Evolutionary conservation across 2,329 filamentous ascomycete species (phyloP), one percentile per base, ranked within the genome.

Genomic region (Pseudogymnoascus sp.): DNA sequence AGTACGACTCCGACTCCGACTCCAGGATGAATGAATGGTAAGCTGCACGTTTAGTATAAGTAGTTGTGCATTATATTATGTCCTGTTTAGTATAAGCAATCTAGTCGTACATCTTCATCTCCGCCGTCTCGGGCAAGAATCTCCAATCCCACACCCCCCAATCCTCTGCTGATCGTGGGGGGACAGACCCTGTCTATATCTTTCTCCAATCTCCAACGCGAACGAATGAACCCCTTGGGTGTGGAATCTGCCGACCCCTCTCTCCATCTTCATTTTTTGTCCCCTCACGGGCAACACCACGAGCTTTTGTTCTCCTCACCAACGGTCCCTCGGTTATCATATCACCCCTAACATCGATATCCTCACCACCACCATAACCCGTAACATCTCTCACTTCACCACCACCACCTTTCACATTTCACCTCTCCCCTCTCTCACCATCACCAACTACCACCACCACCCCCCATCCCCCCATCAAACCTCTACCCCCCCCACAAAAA

Each of bases 401-500:
- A 18, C 16, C n/a, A 18, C 21, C 21, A 21, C 21, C 21, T 4
- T 25, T 25, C 23, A 25, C 23, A 5, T 25, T 25, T 25, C 31
- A 5, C 31, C 33, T 4, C 12, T 35, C 12, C 7, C 35, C 12
- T 38, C 35, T 14, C 12, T 38, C 35, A 35, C 33, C 35, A 37
- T 25, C 23, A 25, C 23, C 12, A 14, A 14, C 12, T 10, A 42
- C 38, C 8, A 18, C 38, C 16, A 1, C 18, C 16, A 21, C 14
- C 14, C 37, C 5, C 38, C 38, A 44, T 21, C 7, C 38, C 18
- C 16, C 18, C 18, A 44, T 44, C 40, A 44, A 44, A 92, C 87
- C 69, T 91, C 85, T 14, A 97, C 85, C 0, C 92, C 93, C 8
- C 85, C 80, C 60, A 96, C 89, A 67, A 97, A 90, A 59, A 89